Evolutionary conservation across 164 flowering plant species (phyloP), one percentile per base, ranked within the genome.

Genomic region (Houttuynia cordata): DNA sequence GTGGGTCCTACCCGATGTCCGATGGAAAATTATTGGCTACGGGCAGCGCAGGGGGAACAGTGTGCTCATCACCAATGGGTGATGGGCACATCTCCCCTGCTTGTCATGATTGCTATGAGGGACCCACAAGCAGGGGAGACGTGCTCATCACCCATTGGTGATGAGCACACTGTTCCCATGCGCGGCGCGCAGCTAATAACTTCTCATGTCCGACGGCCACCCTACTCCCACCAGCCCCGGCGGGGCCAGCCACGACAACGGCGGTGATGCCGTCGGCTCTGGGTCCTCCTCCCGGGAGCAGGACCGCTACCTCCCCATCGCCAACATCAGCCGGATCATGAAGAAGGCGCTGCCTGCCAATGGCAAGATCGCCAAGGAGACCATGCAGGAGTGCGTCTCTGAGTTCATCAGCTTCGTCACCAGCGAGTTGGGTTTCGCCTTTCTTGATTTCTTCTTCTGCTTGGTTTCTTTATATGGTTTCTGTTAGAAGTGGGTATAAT

Each of bases 251-350:
- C 79, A 70, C 41, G 79, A 73, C 21, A 73, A 75, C 49, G 63
- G 62, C 5, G 57, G 74, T 14, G 45, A 30, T 30, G 45, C 59
- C 30, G 49, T 1, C 49, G 49, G 17, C 4, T 10, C 12, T 12
- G 49, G 34, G 34, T 54, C 30, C 13, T 71, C 77, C 22, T 62
- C 62, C 19, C 63, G 76, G n/a, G 80, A 77, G 60, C 80, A 77
- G 56, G 80, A 77, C 20, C 61, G 78, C 56, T 77, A 49, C 67
- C 68, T 77, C 2, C 80, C 80, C 25, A 77, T 77, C 49, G 78
- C 80, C 7, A 76, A 76, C 53, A 76, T 76, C 45, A 76, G 80
- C 53, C 58, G 80, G 67, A 76, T 76, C 66, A 77, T 77, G 80
- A 77, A 77, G 78, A 77, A 72, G 56, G 80, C 73, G 14, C 64